Evolutionary conservation across 2,329 filamentous ascomycete genomes (phyloP).

Genomic region (Microsporum ferrugineum): DNA sequence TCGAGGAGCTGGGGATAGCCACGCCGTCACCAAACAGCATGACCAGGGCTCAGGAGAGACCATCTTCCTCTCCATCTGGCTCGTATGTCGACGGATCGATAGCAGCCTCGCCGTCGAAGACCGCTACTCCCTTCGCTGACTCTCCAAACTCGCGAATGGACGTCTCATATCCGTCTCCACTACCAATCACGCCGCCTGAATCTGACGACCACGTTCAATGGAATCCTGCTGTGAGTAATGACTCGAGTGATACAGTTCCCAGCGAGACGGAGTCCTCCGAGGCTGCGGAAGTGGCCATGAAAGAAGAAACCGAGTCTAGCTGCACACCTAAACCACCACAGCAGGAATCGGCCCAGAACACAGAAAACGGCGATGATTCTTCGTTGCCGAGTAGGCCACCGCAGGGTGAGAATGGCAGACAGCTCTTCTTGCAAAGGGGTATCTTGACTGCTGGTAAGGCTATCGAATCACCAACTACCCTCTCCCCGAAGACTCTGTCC

Average conservation of each 20-base stretch:
- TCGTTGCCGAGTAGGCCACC: conserved; percentile 16
- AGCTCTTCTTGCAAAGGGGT: conserved; percentile 29
- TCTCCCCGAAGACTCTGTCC: not conserved
- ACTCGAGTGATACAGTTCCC: conserved; percentile 4
- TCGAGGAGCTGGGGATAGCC: conserved; percentile 42
- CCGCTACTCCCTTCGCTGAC: conserved; percentile 1
- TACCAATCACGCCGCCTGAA: conserved; percentile 34
- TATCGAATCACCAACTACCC: not conserved
- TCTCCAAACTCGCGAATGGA: conserved; percentile 7
- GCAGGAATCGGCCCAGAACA: not conserved
- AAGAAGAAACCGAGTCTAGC: not conserved
- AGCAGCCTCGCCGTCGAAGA: not conserved
- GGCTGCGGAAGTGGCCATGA: not conserved
- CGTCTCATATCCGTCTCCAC: conserved; percentile 24
- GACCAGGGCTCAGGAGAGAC: not conserved
- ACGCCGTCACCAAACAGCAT: conserved; percentile 23
- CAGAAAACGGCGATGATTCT: not conserved
- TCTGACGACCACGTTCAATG: conserved; percentile 30
- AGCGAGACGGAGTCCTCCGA: not conserved
- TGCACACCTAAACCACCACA: conserved; percentile 3
- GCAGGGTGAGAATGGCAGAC: conserved; percentile 23
- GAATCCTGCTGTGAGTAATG: conserved; percentile 25
- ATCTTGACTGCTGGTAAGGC: conserved; percentile 29
- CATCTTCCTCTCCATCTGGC: not conserved
- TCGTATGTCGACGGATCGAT: not conserved